Evolutionary conservation across 495 filamentous ascomycete species (phyloP).

Genomic region (Clohesyomyces aquaticus): DNA sequence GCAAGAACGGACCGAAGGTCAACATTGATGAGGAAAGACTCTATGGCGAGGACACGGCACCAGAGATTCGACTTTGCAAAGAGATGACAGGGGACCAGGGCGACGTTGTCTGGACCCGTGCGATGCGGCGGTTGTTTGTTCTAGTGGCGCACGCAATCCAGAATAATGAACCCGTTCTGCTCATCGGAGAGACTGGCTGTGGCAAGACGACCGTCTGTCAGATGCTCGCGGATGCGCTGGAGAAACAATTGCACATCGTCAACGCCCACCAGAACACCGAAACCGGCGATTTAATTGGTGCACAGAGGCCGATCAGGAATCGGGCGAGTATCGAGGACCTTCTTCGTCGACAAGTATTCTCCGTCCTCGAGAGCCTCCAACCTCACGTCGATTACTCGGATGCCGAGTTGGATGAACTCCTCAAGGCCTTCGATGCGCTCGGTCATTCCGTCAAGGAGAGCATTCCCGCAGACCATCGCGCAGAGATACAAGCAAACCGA

Average conservation of each 20-base stretch:
- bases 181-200: slow-evolving; percentile 96
- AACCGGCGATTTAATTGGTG: slow-evolving; percentile 94
- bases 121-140: slow-evolving; percentile 88
- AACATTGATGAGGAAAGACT: slow-evolving; percentile 72
- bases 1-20: slow-evolving; percentile 55
- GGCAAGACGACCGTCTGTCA: slow-evolving; percentile 98
- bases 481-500: slow-evolving; percentile 62
- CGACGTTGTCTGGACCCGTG: slow-evolving; percentile 87
- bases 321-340: slow-evolving; percentile 68
- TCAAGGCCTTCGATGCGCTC: slow-evolving; percentile 55
- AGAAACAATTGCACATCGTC: slow-evolving; percentile 77
- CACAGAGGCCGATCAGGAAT: slow-evolving; percentile 89
- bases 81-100: slow-evolving; percentile 50
- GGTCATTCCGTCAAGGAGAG: slow-evolving; percentile 42
- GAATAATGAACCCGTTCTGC: slow-evolving; percentile 89
- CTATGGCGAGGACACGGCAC: slow-evolving; percentile 62
- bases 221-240: slow-evolving; percentile 78
- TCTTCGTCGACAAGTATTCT: slow-evolving; percentile 64
- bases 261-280: slow-evolving; percentile 98
- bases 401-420: slow-evolving; percentile 50
- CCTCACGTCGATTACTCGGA: slow-evolving; percentile 46
- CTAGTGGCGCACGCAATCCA: slow-evolving; percentile 80
- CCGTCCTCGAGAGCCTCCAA: slow-evolving; percentile 46
- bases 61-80: slow-evolving; percentile 60
- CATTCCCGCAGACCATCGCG: slow-evolving; percentile 56